Evolutionary conservation across 2,329 filamentous ascomycete species (phyloP), one percentile per base, ranked within the genome.

Genomic region (Plenodomus tracheiphilus): DNA sequence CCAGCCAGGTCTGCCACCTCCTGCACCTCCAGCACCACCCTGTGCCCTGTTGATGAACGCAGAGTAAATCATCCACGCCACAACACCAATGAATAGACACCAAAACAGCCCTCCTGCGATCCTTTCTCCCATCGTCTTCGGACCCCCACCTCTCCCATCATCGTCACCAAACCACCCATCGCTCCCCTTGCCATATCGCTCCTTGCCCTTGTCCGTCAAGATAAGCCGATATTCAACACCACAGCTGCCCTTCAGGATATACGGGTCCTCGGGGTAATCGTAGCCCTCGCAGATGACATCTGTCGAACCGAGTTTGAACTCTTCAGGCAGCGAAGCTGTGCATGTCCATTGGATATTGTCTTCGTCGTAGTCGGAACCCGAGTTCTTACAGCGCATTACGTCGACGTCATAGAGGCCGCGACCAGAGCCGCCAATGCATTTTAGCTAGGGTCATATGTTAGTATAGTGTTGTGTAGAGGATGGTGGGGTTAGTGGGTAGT

Each of bases 271-370:
- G 0, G 86, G 74, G 13, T 77, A 79, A 49, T 82, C 77, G 74
- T 96, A 97, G 10, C 94, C 93, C 68, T 99, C 93, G 72, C 94
- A 99, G 10, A 91, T 79, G 46, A 97, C 93, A 54, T 97, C 92
- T 10, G 93, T 97, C 53, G 83, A 81, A 48, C 90, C 92, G 21
- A 97, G 83, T 72, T 86, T 87, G 73, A 86, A 85, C 57, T 86
- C 84, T 10, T 77, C 70, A 0, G 84, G 84, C 1, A 86, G 70
- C 2, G 77, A 76, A 4, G 84, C 82, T n/a, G 84, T 84, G 74
- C 93, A 99, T 21, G 89, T 89, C 93, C 93, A 99, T 74, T 96
- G 87, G 32, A 97, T 81, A 68, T 96, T 88, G 73, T 94, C 85
- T 51, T 85, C 84, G 54, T 85, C 84, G 77, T 97, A 97, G 52